phyloP scores from a whole-genome alignment of 2,329 filamentous ascomycete genomes.

The Erysiphe pisi region DNA sequence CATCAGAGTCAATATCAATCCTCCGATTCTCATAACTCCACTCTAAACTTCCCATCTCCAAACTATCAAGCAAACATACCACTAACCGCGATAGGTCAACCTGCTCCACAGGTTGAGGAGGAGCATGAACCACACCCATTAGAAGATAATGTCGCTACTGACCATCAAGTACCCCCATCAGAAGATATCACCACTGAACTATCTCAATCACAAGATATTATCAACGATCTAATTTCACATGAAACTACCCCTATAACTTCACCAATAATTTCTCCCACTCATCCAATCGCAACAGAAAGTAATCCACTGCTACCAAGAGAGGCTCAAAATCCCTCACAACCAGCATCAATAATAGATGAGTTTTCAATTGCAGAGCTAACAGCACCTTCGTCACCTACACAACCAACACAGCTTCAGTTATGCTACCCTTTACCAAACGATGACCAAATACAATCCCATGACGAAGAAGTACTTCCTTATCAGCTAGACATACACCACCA shows the following conservation, averaged over 20 bases:
- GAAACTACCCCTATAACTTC: background rate
- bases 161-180: background rate
- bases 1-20: background rate
- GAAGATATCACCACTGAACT: background rate
- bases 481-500: background rate
- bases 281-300: background rate
- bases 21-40: background rate
- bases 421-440: background rate
- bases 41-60: background rate
- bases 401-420: background rate
- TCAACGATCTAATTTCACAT: background rate
- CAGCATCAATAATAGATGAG: background rate
- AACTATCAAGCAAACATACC: background rate
- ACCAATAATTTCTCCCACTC: background rate
- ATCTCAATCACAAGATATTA: background rate
- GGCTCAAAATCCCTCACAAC: background rate
- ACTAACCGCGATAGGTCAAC: background rate
- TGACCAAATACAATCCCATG: background rate
- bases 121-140: background rate
- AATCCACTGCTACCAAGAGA: background rate
- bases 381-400: background rate
- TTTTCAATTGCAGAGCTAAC: background rate
- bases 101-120: no score
- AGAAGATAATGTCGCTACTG: background rate
- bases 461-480: background rate